Evolutionary conservation across 805 yeast genomes (phyloP).

Genomic region (Yarrowia divulgata): DNA sequence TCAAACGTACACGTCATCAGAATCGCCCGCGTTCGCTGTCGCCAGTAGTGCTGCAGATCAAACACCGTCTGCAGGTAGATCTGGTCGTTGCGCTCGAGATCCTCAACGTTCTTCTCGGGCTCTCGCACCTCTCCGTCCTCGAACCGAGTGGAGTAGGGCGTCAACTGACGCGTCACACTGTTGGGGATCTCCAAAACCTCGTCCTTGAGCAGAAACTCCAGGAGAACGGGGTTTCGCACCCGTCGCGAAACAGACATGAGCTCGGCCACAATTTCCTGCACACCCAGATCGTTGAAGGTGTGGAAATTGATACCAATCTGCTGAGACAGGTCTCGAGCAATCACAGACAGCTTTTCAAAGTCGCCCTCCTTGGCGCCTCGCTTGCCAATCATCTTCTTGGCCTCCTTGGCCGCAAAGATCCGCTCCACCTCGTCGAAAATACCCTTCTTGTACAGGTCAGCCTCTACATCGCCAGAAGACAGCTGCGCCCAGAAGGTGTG

Average conservation of each 20-base stretch:
- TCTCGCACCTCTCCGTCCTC: constrained; percentile 47
- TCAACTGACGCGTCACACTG: constrained; percentile 70
- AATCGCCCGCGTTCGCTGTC: constrained; percentile 85
- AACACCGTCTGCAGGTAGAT: constrained; percentile 81
- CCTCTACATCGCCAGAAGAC: constrained; percentile 56
- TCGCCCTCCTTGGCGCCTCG: constrained; percentile 54
- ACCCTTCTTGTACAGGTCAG: constrained; percentile 74
- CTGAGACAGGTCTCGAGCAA: constrained; percentile 87
- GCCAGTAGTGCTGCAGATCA: constrained; percentile 90
- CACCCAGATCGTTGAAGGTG: constrained; percentile 67
- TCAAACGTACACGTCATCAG: constrained; percentile 72
- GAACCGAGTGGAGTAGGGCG: constrained; percentile 83
- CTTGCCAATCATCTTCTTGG: constrained; percentile 56
- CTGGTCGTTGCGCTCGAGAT: constrained; percentile 86
- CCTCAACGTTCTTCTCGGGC: constrained; percentile 75
- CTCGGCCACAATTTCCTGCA: constrained; percentile 70
- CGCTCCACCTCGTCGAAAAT: constrained; percentile 83
- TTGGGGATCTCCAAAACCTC: constrained; percentile 78
- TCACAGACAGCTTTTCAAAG: constrained; percentile 64
- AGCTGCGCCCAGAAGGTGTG: constrained; percentile 87
- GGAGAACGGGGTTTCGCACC: constrained; percentile 68
- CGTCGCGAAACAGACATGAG: constrained; percentile 79
- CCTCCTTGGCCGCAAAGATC: constrained; percentile 84
- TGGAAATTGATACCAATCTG: constrained; percentile 95
- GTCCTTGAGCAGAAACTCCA: constrained; percentile 83